Base-by-base conservation (phyloP, 2,329 filamentous ascomycete species). In the Aureobasidium vineae region DNA sequence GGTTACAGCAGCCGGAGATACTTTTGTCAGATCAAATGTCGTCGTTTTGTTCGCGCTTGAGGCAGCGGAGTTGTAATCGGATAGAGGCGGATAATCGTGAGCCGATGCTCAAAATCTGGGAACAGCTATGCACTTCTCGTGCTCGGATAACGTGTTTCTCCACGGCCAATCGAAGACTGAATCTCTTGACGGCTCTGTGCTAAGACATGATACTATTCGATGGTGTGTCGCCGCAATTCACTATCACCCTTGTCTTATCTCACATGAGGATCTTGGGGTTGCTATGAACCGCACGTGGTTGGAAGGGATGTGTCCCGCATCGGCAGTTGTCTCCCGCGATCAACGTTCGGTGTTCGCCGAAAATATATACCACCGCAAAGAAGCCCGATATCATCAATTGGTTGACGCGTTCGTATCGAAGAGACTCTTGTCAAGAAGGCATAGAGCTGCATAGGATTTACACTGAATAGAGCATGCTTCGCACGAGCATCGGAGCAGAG, bases 271-370 rank as follows among this genome's bases (percentile, higher is more conserved):
- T 61, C 41, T 36, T 26, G 57, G 57, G 43, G 28, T 33, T 23
- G 53, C 13, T 45, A 26, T 61, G 5, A 60, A 45, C 33, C 26
- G 23, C 56, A 60, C 56, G 57, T 61, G 57, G 57, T 31, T 49
- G 40, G 5, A 19, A 49, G 28, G 41, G 57, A 16, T 47, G 41
- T 61, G 41, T 26, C 28, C 31, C 41, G 36, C 57, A 10, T 38
- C 41, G 57, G 57, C 41, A 61, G 19, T 47, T 26, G 36, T 38
- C 6, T 49, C 38, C 41, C 41, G 31, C 31, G 31, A 61, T 61
- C 57, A 49, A 41, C 41, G 41, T 28, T 28, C 40, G 54, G 54
- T 45, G 23, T 45, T 33, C 16, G 36, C 26, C 53, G 53, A 41
- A 5, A 8, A 21, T 38, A 16, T 49, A 49, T 28, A 16, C 5